These are phyloP conservation scores for Scheffersomyces cryptocercus DNA, from an alignment of 1,139 yeast species.

Conservation along the genomic window DNA sequence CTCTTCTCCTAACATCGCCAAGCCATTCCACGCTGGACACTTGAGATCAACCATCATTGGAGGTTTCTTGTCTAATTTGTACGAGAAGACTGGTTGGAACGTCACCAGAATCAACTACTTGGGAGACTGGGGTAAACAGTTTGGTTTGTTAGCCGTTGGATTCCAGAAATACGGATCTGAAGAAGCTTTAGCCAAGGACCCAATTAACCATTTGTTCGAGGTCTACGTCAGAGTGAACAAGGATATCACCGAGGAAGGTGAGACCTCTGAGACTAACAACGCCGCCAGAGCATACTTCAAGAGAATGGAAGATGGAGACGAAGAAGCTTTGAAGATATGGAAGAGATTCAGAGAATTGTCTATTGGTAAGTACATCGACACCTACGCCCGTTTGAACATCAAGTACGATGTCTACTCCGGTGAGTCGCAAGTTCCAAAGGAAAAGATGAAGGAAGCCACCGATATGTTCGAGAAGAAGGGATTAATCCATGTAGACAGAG, in stretches of 20 bases:
- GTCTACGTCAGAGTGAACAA: constrained; percentile 88
- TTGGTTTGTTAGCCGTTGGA: constrained; percentile 94
- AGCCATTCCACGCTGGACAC: constrained; percentile 99
- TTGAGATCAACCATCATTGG: constrained; percentile 97
- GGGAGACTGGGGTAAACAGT: constrained; percentile 99
- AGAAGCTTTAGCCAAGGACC: constrained; percentile 69
- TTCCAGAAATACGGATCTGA: constrained; percentile 83
- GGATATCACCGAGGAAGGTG: constrained; percentile 78
- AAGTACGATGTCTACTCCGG: constrained; percentile 88
- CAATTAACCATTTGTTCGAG: constrained; percentile 92
- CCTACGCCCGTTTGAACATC: constrained; percentile 91
- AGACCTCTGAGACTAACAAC: constrained; percentile 67
- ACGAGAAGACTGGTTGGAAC: constrained; percentile 88
- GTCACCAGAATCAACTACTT: constrained; percentile 89
- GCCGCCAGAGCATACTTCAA: constrained; percentile 87
- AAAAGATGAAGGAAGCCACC: constrained; percentile 68
- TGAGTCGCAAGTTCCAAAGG: constrained; percentile 88
- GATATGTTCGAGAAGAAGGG: constrained; percentile 65
- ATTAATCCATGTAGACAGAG: constrained; percentile 82
- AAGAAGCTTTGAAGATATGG: constrained; percentile 79
- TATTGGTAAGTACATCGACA: constrained; percentile 79
- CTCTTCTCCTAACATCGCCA: constrained; percentile 97
- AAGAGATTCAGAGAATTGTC: constrained; percentile 85
- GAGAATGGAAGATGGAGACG: constrained; percentile 93
- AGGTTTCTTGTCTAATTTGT: constrained; percentile 89